These are phyloP conservation scores for Pseudognaphalium luteoalbum DNA, from an alignment of 129 eudicot genomes.

Conservation along the genomic window DNA sequence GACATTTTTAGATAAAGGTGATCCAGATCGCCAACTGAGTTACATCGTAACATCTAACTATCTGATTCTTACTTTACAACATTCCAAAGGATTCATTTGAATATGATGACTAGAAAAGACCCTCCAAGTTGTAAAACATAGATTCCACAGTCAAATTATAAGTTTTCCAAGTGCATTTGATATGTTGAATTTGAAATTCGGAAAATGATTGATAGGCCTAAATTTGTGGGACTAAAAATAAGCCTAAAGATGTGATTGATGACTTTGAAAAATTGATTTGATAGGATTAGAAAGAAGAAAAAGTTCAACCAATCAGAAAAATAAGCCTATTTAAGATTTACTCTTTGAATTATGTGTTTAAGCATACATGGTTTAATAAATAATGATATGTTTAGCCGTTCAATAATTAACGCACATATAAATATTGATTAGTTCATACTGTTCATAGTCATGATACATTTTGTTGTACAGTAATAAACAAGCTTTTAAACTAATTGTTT, in stretches of 20 bases:
- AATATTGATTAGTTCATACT: background rate
- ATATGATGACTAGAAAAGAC: background rate
- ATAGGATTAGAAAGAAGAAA: too few species aligned
- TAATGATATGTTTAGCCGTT: background rate
- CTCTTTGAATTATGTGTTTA: background rate
- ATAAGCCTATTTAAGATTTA: too few species aligned
- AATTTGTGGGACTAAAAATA: too few species aligned
- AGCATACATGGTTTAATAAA: background rate
- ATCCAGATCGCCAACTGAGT: too few species aligned
- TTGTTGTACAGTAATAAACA: constrained; percentile 17
- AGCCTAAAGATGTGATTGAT: too few species aligned
- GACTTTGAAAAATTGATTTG: too few species aligned
- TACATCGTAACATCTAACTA: too few species aligned
- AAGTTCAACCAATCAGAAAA: too few species aligned
- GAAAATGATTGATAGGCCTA: too few species aligned
- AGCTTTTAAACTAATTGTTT: background rate
- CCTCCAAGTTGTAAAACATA: background rate
- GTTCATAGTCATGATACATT: background rate
- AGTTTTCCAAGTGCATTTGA: background rate
- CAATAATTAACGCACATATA: too few species aligned
- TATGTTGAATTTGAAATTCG: background rate
- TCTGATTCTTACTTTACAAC: too few species aligned
- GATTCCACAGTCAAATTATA: background rate
- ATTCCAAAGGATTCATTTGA: background rate
- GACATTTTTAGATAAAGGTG: too few species aligned